phyloP scores from a whole-genome alignment of 768 basidiomycete species.

The Candolleomyces eurysporus region DNA sequence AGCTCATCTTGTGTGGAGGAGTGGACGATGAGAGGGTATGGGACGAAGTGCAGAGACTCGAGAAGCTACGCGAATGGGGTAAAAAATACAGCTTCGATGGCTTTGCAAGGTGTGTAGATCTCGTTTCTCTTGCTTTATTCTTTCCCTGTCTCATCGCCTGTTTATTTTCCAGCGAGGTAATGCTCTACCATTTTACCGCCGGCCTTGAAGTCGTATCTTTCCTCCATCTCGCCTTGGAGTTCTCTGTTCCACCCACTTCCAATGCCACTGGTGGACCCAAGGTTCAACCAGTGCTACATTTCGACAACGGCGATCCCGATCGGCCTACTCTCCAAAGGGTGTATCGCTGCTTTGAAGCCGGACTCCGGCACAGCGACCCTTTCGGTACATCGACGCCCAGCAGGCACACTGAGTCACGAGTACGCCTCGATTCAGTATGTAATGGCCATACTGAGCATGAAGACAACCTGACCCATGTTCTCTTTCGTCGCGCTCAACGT shows the following conservation, averaged over 20 bases:
- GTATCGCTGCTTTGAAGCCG: slow-evolving; percentile 28
- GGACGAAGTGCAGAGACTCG: slow-evolving; percentile 36
- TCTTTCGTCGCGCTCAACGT: slow-evolving; percentile 37
- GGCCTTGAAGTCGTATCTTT: slow-evolving; percentile 42
- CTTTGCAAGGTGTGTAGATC: slow-evolving; percentile 39
- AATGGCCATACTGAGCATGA: no score
- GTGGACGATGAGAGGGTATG: slow-evolving; percentile 24
- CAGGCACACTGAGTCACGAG: slow-evolving; percentile 41
- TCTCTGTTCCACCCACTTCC: neutral
- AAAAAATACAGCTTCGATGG: slow-evolving; percentile 47
- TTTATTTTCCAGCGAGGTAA: no score
- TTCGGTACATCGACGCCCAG: neutral
- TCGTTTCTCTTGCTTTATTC: no score
- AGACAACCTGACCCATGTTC: no score
- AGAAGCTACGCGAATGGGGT: slow-evolving; percentile 42
- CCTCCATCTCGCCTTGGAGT: slow-evolving; percentile 23
- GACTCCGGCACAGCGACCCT: slow-evolving; percentile 35
- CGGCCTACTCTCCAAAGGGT: neutral
- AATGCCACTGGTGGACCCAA: no score
- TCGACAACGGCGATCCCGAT: neutral
- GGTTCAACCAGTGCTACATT: neutral
- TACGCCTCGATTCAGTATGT: slow-evolving; percentile 40
- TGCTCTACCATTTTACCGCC: slow-evolving; percentile 37
- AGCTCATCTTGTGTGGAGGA: slow-evolving; percentile 31
- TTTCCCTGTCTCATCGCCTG: no score